phyloP scores from a whole-genome alignment of 768 basidiomycete species.

The Pluteus cervinus region DNA sequence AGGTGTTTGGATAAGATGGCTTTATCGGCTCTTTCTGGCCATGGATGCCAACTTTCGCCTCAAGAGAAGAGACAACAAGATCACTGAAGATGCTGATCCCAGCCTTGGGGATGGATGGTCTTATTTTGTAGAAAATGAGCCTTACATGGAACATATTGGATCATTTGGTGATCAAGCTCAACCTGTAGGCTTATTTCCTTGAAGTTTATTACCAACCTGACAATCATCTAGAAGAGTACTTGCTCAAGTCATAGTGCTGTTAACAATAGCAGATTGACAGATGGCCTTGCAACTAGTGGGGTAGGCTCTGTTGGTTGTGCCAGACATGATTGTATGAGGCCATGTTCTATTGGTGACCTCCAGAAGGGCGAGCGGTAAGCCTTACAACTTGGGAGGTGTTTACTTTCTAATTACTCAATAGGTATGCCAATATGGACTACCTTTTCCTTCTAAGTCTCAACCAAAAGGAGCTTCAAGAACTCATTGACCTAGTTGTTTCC shows the following conservation, averaged over 20 bases:
- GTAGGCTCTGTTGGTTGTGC: slow-evolving; percentile 16
- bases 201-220: too few relatives aligned
- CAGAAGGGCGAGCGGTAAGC: slow-evolving; percentile 26
- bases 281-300: slow-evolving; percentile 17
- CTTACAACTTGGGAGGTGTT: not conserved
- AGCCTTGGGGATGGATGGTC: slow-evolving; percentile 17
- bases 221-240: slow-evolving; percentile 11
- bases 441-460: slow-evolving; percentile 16
- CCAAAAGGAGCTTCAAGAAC: slow-evolving; percentile 1
- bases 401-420: not conserved
- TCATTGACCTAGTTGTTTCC: slow-evolving; percentile 10
- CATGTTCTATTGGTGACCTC: slow-evolving; percentile 20
- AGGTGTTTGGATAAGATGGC: slow-evolving; percentile 10
- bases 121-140: slow-evolving; percentile 13
- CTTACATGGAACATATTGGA: slow-evolving; percentile 12
- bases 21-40: slow-evolving; percentile 14
- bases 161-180: too few relatives aligned
- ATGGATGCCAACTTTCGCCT: slow-evolving; percentile 23
- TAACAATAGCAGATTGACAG: slow-evolving; percentile 8
- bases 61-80: slow-evolving; percentile 16
- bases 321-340: slow-evolving; percentile 19
- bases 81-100: slow-evolving; percentile 14
- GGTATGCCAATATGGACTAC: slow-evolving; percentile 22
- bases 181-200: too few relatives aligned
- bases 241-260: slow-evolving; percentile 13